Percentiles rank a stretch among this genome's conserved stretches.
phyloP scores from a whole-genome alignment of 2,329 filamentous ascomycete genomes.

The Sclerotinia borealis region DNA sequence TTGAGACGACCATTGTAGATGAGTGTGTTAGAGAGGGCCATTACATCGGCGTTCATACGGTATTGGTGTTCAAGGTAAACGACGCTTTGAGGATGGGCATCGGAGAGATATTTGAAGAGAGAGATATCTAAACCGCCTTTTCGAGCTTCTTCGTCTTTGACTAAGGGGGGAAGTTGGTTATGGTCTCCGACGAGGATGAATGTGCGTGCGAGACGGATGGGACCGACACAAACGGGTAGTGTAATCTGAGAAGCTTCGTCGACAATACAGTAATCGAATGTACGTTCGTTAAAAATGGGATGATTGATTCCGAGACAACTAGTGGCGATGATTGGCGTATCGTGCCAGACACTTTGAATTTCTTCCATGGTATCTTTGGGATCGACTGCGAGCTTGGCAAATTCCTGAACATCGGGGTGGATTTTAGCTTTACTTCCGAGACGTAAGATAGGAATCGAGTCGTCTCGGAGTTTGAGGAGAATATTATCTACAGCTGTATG shows the following conservation, averaged over 20 bases:
- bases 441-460: constrained; percentile 74
- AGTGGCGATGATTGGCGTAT: constrained; percentile 83
- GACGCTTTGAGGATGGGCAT: constrained; percentile 79
- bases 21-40: constrained; percentile 85
- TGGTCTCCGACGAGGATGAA: constrained; percentile 97
- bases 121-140: constrained; percentile 85
- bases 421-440: constrained; percentile 81
- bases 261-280: constrained; percentile 97
- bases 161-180: constrained; percentile 88
- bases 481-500: constrained; percentile 99
- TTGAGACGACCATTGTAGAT: constrained; percentile 90
- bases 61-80: constrained; percentile 94
- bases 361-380: constrained; percentile 75
- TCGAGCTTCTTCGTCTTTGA: constrained; percentile 84
- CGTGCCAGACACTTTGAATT: constrained; percentile 76
- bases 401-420: constrained; percentile 79
- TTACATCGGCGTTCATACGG: constrained; percentile 96
- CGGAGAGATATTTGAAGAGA: constrained; percentile 88
- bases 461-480: constrained; percentile 77
- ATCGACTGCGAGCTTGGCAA: constrained; percentile 71
- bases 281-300: constrained; percentile 76
- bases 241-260: constrained; percentile 98
- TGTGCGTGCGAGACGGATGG: constrained; percentile 84
- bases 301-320: constrained; percentile 93
- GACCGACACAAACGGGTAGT: constrained; percentile 85